phyloP scores from a whole-genome alignment of 129 eudicot genomes.

The Arctium lappa region DNA sequence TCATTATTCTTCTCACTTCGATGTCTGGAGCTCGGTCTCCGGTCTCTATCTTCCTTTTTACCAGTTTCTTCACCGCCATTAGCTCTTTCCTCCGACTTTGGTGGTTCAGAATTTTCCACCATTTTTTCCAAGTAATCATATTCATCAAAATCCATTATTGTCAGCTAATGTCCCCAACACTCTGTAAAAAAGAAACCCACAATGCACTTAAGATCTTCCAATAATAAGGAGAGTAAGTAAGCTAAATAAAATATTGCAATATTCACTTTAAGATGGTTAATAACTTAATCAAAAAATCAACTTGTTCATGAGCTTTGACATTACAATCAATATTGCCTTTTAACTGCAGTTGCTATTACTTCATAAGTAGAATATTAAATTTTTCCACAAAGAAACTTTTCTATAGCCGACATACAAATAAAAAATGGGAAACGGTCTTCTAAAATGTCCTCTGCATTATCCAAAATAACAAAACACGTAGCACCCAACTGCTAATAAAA shows the following conservation, averaged over 20 bases:
- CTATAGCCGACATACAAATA: conserved; percentile 5
- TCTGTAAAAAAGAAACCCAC: neutral
- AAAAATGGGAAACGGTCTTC: neutral
- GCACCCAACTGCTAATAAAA: neutral
- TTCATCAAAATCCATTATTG: conserved; percentile 79
- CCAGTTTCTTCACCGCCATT: conserved; percentile 50
- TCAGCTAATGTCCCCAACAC: conserved; percentile 2
- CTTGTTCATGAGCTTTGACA: neutral
- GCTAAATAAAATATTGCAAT: neutral
- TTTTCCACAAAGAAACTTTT: neutral
- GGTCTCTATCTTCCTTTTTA: conserved; percentile 45
- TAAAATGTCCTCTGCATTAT: neutral
- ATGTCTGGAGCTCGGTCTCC: conserved; percentile 56
- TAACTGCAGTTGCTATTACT: conserved; percentile 1
- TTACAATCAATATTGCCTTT: neutral
- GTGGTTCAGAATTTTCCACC: conserved; percentile 62
- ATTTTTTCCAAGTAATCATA: conserved; percentile 75
- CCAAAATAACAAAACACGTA: neutral
- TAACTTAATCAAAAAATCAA: neutral
- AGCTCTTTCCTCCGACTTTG: conserved; percentile 38
- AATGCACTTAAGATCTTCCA: conserved; percentile 6
- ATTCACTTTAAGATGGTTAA: conserved; percentile 7
- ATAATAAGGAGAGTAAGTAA: neutral
- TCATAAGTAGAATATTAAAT: neutral
- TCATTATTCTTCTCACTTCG: conserved; percentile 46